A percentile compares a stretch with the other conserved stretches of the same genome.
These are phyloP conservation scores for Agaricus subrufescens DNA, from an alignment of 768 basidiomycete species.

Conservation along the genomic window DNA sequence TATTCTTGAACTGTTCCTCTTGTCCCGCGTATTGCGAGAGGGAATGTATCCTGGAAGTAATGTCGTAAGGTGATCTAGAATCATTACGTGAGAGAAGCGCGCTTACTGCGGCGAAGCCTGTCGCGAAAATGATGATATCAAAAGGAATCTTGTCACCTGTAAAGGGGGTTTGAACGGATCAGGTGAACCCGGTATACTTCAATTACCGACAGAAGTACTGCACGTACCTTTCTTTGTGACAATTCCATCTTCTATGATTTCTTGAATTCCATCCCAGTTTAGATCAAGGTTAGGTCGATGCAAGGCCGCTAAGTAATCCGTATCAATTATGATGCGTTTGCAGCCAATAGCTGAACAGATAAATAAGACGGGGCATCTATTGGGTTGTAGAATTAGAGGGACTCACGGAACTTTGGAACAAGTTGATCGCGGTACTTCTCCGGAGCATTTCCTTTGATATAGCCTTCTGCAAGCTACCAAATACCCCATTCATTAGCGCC, in stretches of 20 bases:
- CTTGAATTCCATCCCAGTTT: conserved; percentile 34
- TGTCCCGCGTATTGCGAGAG: conserved; percentile 26
- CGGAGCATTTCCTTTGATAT: conserved; percentile 38
- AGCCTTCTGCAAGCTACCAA: conserved; percentile 18
- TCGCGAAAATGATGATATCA: conserved; percentile 37
- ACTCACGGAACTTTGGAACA: conserved; percentile 45
- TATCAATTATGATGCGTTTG: conserved; percentile 49
- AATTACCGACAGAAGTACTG: background rate
- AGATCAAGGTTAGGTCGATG: conserved; percentile 43
- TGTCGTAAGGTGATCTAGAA: background rate
- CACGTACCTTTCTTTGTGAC: conserved; percentile 32
- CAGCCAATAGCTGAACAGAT: conserved; percentile 39
- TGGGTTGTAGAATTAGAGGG: background rate
- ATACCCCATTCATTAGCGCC: background rate
- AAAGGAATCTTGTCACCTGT: conserved; percentile 28
- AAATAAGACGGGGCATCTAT: background rate
- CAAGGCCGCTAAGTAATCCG: conserved; percentile 38
- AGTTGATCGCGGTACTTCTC: conserved; percentile 38
- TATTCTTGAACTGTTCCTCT: conserved; percentile 34
- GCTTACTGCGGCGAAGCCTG: conserved; percentile 27
- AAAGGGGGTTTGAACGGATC: background rate
- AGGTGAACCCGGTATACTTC: background rate
- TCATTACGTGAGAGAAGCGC: background rate
- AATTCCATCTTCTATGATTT: conserved; percentile 37
- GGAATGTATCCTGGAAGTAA: conserved; percentile 24